Evolutionary conservation across 2,329 filamentous ascomycete species (phyloP), one percentile per base, ranked within the genome.

Genomic region (Claviceps purpurea): DNA sequence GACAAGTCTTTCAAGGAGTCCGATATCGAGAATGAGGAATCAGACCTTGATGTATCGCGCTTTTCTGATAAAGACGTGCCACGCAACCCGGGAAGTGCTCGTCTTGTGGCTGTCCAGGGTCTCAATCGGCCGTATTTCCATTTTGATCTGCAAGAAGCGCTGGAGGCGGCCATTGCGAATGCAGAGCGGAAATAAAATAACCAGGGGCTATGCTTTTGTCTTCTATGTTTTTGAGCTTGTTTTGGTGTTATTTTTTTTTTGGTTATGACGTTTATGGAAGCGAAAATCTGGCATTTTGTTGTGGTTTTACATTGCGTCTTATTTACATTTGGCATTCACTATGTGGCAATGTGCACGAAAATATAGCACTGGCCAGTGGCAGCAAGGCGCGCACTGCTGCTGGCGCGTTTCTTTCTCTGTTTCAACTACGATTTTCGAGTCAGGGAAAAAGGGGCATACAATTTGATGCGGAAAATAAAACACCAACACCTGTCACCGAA

Each of bases 71-170:
- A 61, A 53, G 63, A 61, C 8, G 60, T 61, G 14, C 59, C 58
- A 1, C 59, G 56, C 22, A 60, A 66, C 13, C 59, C 60, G 22
- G 57, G 58, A 51, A 65, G 57, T 44, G 60, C 59, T 8, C 60
- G 61, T 37, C 58, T 71, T 39, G 65, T 66, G 24, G 65, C 71
- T 0, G 60, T 75, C 1, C 68, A 71, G 51, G 73, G 71, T 2
- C 64, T 74, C 51, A 75, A 77, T 62, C 62, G 73, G 56, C 75
- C 75, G 5, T 75, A 70, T 61, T 77, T 77, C 62, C 74, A 77
- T 53, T 68, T 76, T 30, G 74, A 77, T 57, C 58, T 77, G 40
- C 68, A 73, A 26, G 72, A 73, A 53, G 73, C 73, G 3, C 65
- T 75, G 6, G 72, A 75, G 59, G 70, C 70, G 30, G 68, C 70